Evolutionary conservation across 2,329 filamentous ascomycete species (phyloP).

Genomic region (Myriosclerotinia scirpicola): DNA sequence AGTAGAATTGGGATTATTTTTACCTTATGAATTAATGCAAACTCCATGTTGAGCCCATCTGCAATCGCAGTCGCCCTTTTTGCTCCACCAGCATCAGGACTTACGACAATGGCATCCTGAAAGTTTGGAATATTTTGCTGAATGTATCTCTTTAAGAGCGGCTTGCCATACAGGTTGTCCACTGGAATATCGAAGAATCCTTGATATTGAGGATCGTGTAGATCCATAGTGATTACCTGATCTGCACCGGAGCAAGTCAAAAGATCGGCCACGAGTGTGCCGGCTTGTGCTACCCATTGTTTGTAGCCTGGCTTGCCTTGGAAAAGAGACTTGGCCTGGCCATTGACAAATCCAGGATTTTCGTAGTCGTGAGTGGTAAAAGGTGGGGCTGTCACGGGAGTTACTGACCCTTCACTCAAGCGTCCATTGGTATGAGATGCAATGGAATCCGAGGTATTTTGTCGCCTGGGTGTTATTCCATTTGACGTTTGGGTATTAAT

Average conservation of each 20-base stretch:
- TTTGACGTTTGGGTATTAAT: constrained; percentile 45
- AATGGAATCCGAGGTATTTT: constrained; percentile 46
- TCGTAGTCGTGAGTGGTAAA: constrained; percentile 66
- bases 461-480: constrained; percentile 41
- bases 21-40: constrained; percentile 98
- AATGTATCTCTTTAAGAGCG: constrained; percentile 68
- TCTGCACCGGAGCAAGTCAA: constrained; percentile 94
- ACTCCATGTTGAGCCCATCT: constrained; percentile 88
- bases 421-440: constrained; percentile 38
- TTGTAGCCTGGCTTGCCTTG: constrained; percentile 91
- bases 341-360: constrained; percentile 52
- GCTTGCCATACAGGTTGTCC: constrained; percentile 90
- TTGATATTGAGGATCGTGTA: constrained; percentile 95
- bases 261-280: constrained; percentile 90
- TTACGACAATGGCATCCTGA: constrained; percentile 87
- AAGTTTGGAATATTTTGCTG: constrained; percentile 78
- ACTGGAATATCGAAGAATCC: constrained; percentile 99
- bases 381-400: constrained; percentile 32
- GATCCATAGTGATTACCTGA: constrained; percentile 96
- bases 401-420: constrained; percentile 31
- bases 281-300: constrained; percentile 97
- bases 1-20: constrained; percentile 40
- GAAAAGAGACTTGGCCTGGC: constrained; percentile 57
- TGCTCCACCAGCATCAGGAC: constrained; percentile 92
- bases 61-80: constrained; percentile 96